A percentile compares a stretch with the other conserved stretches of the same genome.
phyloP scores from a whole-genome alignment of 2,329 filamentous ascomycete genomes.

The Penicillium sp. region DNA sequence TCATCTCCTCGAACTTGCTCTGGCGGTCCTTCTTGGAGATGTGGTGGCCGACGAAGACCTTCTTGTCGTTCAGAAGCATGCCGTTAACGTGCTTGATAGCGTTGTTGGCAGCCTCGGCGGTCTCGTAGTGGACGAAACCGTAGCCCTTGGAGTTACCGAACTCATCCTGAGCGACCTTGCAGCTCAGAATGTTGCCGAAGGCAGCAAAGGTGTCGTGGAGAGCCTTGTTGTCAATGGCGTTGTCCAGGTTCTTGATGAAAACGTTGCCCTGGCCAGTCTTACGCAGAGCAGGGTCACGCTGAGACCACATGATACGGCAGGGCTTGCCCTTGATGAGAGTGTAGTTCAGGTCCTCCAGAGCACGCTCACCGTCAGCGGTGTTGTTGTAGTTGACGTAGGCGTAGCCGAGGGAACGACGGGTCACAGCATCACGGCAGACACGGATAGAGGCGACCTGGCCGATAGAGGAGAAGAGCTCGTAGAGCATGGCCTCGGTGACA shows the following conservation, averaged over 20 bases:
- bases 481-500: constrained; percentile 99
- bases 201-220: constrained; percentile 98
- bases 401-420: constrained; percentile 96
- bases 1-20: constrained; percentile 99
- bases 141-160: constrained; percentile 96
- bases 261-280: constrained; percentile 99
- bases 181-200: constrained; percentile 98
- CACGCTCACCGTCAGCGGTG: constrained; percentile 93
- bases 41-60: constrained; percentile 98
- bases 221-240: constrained; percentile 99
- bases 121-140: constrained; percentile 99
- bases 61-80: constrained; percentile 99
- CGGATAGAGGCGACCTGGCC: constrained; percentile 98
- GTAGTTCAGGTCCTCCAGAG: constrained; percentile 99
- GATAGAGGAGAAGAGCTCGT: constrained; percentile 99
- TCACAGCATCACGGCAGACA: constrained; percentile 98
- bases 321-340: constrained; percentile 98
- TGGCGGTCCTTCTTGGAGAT: constrained; percentile 99
- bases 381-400: constrained; percentile 99
- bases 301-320: constrained; percentile 99
- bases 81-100: constrained; percentile 99
- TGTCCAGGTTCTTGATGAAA: constrained; percentile 99
- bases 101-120: constrained; percentile 91
- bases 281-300: constrained; percentile 97
- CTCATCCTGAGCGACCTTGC: constrained; percentile 99